Evolutionary conservation across 1,284 basidiomycete species (phyloP), one percentile per base, ranked within the genome.

Genomic region (Naganishia sp.): DNA sequence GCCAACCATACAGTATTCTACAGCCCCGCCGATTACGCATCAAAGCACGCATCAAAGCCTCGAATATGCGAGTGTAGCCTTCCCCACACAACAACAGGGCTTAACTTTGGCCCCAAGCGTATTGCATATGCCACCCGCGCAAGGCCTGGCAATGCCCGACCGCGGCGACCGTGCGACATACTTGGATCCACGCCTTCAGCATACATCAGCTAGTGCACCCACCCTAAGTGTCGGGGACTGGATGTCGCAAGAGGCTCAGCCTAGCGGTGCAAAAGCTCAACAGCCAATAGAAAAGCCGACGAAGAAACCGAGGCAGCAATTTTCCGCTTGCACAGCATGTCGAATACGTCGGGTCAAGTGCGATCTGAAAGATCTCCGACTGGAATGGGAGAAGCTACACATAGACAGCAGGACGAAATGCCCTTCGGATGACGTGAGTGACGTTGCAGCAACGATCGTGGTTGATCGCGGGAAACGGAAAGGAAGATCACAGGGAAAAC

Each of bases 271-370:
- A 28, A 23, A 43, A 1, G 36, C 23, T 18, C 7, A 23, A 13
- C 36, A 23, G 25, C 48, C 48, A 15, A 28, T 18, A 4, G 16
- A 25, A 5, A 61, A 36, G 21, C 21, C 39, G 28, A 28, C 46
- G 6, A 61, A 61, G 59, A 61, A 61, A 43, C 48, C 59, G 59
- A 50, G 59, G 42, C 59, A 61, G 48, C 90, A 91, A 73, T 91
- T 90, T 79, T 87, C 88, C 43, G 92, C 91, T 3, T 94, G 92
- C 75, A 91, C 90, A 59, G 90, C 91, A 44, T 94, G 92, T 79
- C 87, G 91, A 63, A 90, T 90, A 86, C 81, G 91, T 73, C 85
- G 91, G 39, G 78, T 80, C 46, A 79, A 78, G 64, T 80, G 77
- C 60, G 77, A 77, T 68, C 66, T 79, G 53, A 77, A 78, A 31